phyloP scores from a whole-genome alignment of 2,329 filamentous ascomycete genomes.

The Drechmeria coniospora region DNA sequence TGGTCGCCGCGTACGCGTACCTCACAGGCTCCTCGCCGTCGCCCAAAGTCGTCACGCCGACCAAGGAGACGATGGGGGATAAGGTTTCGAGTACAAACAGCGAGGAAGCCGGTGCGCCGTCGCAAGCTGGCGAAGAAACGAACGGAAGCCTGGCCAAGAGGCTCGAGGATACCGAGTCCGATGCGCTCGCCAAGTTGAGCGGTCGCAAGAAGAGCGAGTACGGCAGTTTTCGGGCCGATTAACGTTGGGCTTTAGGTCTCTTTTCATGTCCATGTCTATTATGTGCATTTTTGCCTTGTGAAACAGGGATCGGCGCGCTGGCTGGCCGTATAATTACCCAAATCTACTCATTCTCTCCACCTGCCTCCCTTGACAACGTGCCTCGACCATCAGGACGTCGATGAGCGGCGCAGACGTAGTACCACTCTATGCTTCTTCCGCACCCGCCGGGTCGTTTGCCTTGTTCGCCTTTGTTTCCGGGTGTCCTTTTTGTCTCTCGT shows the following conservation, averaged over 20 bases:
- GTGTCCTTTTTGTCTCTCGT: background rate
- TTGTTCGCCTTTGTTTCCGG: too few species aligned
- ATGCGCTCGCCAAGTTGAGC: conserved; percentile 14
- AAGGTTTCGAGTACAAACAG: conserved; percentile 2
- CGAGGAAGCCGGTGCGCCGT: background rate
- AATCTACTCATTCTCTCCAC: background rate
- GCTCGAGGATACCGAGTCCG: conserved; percentile 10
- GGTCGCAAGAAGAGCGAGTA: conserved; percentile 14
- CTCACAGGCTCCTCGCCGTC: conserved; percentile 11
- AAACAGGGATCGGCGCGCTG: too few species aligned
- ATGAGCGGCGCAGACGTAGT: too few species aligned
- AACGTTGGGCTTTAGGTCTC: background rate
- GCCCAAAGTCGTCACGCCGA: too few species aligned
- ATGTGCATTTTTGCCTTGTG: too few species aligned
- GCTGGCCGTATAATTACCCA: too few species aligned
- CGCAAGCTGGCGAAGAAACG: background rate
- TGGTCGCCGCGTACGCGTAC: conserved; percentile 13
- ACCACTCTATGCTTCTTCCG: too few species aligned
- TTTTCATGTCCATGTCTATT: too few species aligned
- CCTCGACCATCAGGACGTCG: too few species aligned
- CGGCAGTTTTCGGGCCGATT: conserved; percentile 16
- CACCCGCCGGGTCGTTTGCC: too few species aligned
- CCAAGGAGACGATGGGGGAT: conserved; percentile 4
- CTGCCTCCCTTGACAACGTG: conserved; percentile 1
- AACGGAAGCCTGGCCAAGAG: conserved; percentile 5